Base-by-base conservation (phyloP, 2,329 filamentous ascomycete species). In the Aureobasidium sp. region DNA sequence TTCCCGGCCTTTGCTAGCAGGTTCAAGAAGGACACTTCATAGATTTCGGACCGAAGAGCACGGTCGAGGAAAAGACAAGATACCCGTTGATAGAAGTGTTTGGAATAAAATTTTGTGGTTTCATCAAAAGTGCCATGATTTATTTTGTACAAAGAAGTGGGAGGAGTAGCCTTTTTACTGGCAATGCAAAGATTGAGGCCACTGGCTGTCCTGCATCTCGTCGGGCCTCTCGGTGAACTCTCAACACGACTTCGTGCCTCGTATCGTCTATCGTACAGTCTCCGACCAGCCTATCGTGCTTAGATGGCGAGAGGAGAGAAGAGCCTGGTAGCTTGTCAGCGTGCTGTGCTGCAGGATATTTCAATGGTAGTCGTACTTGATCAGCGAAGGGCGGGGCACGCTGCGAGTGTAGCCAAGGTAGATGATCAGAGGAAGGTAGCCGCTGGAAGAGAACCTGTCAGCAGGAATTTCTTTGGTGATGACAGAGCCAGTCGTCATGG, bases 371-470 rank as follows among this genome's bases (percentile, higher is more conserved):
- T 67, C 67, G 60, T 63, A 89, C 87, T 85, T 85, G 78, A 90
- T 88, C 69, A 90, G 75, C 49, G 90, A 87, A 61, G 94, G 94
- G 74, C 89, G 86, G 44, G 94, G 94, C 76, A 93, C 89, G 81
- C 92, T 97, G 76, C 90, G 88, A 61, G 93, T 95, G 81, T 96
- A 97, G 70, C 93, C 94, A 71, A 99, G 88, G 78, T 97, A 99
- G 76, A 99, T 84, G 75, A 99, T 95, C 77, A 99, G 78, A 70
- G 94, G 94, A 63, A 99, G 85, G 78, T 97, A 99, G 76, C 94
- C 94, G 82, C 91, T 95, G 70, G 6, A 41, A 42, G 34, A 34
- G 3, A 2, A n/a, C 29, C 22, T 29, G 60, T 62, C 60, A 55
- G 49, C 31, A 12, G 17, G 27, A 12, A 11, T 61, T 11, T 15